Percentiles rank a stretch among this genome's conserved stretches.
Conservation (phyloP, 192 early-diverging fungal genomes). For the Nowakowskiella sp. region DNA sequence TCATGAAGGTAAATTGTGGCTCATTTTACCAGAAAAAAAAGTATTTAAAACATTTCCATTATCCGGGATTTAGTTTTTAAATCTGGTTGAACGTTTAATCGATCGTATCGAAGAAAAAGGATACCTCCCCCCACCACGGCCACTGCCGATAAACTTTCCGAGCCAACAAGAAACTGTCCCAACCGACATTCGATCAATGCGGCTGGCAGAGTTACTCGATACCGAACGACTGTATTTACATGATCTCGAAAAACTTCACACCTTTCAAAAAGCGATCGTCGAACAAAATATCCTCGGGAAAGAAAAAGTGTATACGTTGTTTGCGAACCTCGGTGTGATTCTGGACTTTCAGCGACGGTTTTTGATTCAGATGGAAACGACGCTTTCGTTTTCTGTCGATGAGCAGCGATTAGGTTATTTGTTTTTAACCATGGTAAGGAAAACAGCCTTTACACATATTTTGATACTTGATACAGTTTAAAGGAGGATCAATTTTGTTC, state of each 20-base stretch:
- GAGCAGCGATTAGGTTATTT: slow-evolving; percentile 87
- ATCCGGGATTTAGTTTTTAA: slow-evolving; percentile 75
- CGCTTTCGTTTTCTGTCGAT: slow-evolving; percentile 50
- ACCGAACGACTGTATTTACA: slow-evolving; percentile 90
- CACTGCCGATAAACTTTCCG: slow-evolving; percentile 34
- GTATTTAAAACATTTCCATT: too few relatives aligned
- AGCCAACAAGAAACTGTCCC: slow-evolving; percentile 29
- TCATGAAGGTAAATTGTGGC: too few relatives aligned
- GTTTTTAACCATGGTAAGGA: slow-evolving; percentile 63
- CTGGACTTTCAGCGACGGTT: slow-evolving; percentile 95
- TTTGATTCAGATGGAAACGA: slow-evolving; percentile 78
- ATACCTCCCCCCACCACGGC: slow-evolving; percentile 40
- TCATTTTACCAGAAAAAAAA: too few relatives aligned
- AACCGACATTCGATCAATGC: slow-evolving; percentile 79
- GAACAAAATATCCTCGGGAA: slow-evolving; percentile 63
- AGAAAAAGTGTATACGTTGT: slow-evolving; percentile 74
- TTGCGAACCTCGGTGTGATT: slow-evolving; percentile 88
- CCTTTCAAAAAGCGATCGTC: slow-evolving; percentile 16
- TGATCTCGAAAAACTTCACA: slow-evolving; percentile 69
- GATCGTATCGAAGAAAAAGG: slow-evolving; percentile 67
- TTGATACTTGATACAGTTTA: slow-evolving; percentile 27
- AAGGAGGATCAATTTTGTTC: slow-evolving; percentile 38
- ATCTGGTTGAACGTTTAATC: slow-evolving; percentile 70
- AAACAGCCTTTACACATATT: slow-evolving; percentile 4
- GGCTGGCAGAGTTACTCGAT: slow-evolving; percentile 81